Evolutionary conservation across 1,284 basidiomycete species (phyloP), one percentile per base, ranked within the genome.

Genomic region (Leccinum griseonigrum): DNA sequence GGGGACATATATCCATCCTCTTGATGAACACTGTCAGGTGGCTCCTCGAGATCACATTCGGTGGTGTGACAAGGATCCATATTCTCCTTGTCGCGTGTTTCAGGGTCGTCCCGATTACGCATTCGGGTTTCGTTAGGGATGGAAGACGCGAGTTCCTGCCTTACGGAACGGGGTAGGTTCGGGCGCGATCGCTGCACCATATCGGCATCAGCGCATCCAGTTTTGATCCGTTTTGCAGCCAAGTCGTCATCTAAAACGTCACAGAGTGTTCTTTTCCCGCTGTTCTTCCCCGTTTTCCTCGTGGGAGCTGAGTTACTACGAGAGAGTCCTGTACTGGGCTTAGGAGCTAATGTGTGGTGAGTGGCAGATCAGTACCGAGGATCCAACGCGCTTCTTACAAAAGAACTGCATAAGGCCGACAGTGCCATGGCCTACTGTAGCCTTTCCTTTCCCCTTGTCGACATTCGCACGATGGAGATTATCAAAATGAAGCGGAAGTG

Each of bases 1-100:
- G 88, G 89, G 18, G 90, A 90, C 61, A 87, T 78, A 73, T 92
- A 92, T 40, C 90, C 90, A 66, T 90, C 89, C 70, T 92, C 90
- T 74, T 91, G 90, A 68, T 79, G 77, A 38, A 90, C 59, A 48
- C 60, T 40, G 51, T 67, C 68, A 11, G 63, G 64, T 58, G 60
- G 62, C 8, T 74, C 71, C 9, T 70, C 71, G 1, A 73, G 57
- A 57, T 67, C 46, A 29, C 70, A 66, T 22, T 74, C 75, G 36
- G 71, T 60, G 56, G 77, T 74, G 60, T 69, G 66, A 53, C 72
- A 72, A 54, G 70, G 71, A 32, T 77, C 73, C 28, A 78, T 77
- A 60, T 81, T 79, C 34, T 78, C 77, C 57, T 79, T 79, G 57
- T 71, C 76, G 3, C 72, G 62, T 54, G 63, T 34, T 55, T 66